Base-by-base conservation (phyloP, 2,329 filamentous ascomycete genomes). In the Aspergillus texensis region DNA sequence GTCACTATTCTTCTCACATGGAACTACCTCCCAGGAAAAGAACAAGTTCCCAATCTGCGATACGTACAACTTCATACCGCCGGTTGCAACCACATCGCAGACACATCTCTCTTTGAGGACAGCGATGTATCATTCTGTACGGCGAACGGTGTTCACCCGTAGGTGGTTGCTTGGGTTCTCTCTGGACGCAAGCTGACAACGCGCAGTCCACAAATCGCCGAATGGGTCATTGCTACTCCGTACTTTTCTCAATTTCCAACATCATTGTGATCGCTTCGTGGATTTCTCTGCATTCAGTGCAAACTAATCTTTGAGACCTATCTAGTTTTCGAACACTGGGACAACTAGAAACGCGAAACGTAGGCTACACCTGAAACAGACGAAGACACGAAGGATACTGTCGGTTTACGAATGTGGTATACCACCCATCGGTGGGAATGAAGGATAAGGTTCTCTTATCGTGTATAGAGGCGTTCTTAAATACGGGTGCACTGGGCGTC, bases 121-220 rank as follows among this genome's bases (percentile, higher is more conserved):
- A 46, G 55, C 3, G 16, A 62, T 21, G 19, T 62, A 24, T 48
- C 60, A 6, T 58, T 58, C 24, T 58, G 36, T 43, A 58, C 36
- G 9, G 46, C 56, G 8, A 62, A 62, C 39, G 55, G 60, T 11
- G 46, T 62, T 19, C 60, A 58, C 32, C 46, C 26, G 46, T 58
- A 32, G 43, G 46, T 48, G 41, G 34, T 11, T 11, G 16, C 9
- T 58, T 30, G 8, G n/a, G 16, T 30, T 32, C 16, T 48, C 6
- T 8, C 21, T 9, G 32, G 28, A 34, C 14, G 6, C 21, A 30
- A 43, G 14, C 36, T 39, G 34, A 26, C 4, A 4, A 28, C 8
- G 16, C 19, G 19, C 26, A 62, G 60, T 46, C 54, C 46, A 8
- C 55, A 58, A 52, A 58, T 62, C 9, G 48, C 46, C 6, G 60